Evolutionary conservation across 2,329 filamentous ascomycete genomes (phyloP).

Genomic region (Fonsecaea pugnacius): DNA sequence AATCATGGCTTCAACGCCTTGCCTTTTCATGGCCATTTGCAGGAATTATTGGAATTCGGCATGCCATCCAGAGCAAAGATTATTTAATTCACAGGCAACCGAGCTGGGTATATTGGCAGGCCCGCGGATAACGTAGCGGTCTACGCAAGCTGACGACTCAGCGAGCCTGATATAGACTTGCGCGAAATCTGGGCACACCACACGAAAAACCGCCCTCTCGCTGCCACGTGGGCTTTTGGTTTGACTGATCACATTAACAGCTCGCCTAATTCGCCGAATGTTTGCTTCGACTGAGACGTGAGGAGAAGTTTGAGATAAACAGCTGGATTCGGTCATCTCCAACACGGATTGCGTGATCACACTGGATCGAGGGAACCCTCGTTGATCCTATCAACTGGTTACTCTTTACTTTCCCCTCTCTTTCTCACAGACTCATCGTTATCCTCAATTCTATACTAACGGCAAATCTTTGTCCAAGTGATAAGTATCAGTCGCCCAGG

Average conservation of each 20-base stretch:
- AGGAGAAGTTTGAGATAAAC: neutral
- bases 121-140: neutral
- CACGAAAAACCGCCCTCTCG: neutral
- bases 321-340: slow-evolving; percentile 1
- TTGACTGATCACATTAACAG: neutral
- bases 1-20: neutral
- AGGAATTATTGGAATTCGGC: neutral
- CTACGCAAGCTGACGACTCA: neutral
- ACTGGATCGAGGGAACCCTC: neutral
- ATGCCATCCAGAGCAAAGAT: neutral
- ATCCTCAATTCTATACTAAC: neutral
- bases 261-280: neutral
- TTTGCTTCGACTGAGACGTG: neutral
- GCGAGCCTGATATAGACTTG: neutral
- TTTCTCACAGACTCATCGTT: neutral
- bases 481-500: neutral
- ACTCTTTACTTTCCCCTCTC: neutral
- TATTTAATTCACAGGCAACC: neutral
- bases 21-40: neutral
- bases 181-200: neutral
- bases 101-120: neutral
- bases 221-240: neutral
- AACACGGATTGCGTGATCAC: slow-evolving; percentile 2
- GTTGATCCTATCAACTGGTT: neutral
- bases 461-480: neutral